These are phyloP conservation scores for Neurospora cerealis DNA, from an alignment of 495 filamentous ascomycete genomes.

Conservation along the genomic window DNA sequence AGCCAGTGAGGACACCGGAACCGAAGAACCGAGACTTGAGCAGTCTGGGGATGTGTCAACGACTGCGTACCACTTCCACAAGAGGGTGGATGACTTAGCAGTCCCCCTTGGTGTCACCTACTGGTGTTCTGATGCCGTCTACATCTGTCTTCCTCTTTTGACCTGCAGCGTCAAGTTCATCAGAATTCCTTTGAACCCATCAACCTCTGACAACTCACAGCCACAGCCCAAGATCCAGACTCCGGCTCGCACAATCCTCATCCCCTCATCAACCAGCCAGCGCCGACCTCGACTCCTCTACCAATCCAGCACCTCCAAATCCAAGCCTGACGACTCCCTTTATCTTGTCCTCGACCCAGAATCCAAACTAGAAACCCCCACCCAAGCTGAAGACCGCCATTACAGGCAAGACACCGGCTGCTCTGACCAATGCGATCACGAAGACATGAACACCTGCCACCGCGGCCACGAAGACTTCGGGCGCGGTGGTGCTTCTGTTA, in stretches of 20 bases:
- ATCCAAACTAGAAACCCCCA: not conserved
- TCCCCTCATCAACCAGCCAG: not conserved
- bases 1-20: not conserved
- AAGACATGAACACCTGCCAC: not conserved
- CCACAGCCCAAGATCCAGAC: not conserved
- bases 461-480: not conserved
- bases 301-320: not conserved
- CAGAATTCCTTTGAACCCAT: not conserved
- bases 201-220: not conserved
- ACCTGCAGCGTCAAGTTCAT: conserved; percentile 1
- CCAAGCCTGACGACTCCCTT: not conserved
- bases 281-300: not conserved
- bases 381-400: not conserved
- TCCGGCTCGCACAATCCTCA: not conserved
- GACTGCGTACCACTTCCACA: not conserved
- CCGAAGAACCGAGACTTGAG: not conserved
- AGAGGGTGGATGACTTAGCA: not conserved
- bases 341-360: not conserved
- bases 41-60: not conserved
- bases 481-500: not conserved
- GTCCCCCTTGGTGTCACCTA: not conserved
- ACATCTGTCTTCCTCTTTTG: not conserved
- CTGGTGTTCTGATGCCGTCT: not conserved
- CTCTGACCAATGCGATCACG: not conserved
- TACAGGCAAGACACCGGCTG: not conserved